Evolutionary conservation across 441 rosid species (phyloP).

Genomic region (Arabidopsis hybrid): DNA sequence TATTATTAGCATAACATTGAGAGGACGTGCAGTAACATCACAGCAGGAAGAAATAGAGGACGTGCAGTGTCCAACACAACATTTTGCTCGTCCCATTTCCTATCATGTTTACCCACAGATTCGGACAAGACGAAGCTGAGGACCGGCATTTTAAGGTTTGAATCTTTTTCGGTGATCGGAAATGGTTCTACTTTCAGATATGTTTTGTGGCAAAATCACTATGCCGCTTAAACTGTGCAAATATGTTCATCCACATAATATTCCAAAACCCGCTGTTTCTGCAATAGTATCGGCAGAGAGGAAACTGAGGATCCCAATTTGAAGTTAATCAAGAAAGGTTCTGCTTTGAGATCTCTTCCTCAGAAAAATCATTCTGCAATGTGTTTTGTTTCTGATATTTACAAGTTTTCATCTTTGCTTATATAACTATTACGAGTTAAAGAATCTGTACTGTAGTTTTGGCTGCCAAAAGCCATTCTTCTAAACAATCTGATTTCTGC

Average conservation of each 20-base stretch:
- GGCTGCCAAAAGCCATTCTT: conserved; percentile 94
- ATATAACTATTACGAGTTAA: conserved; percentile 51
- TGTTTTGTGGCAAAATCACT: conserved; percentile 9
- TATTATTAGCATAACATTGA: conserved; percentile 41
- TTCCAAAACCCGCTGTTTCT: no score
- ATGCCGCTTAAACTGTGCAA: background rate
- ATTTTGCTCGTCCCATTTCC: conserved; percentile 11
- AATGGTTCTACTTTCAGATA: background rate
- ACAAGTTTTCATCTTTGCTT: conserved; percentile 44
- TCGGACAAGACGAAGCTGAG: conserved; percentile 17
- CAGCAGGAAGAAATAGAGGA: background rate
- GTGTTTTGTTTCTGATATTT: conserved; percentile 41
- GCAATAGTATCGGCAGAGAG: background rate
- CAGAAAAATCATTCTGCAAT: conserved; percentile 2
- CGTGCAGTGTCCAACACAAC: conserved; percentile 12
- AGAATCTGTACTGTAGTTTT: conserved; percentile 79
- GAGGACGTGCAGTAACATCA: conserved; percentile 43
- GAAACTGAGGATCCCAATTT: background rate
- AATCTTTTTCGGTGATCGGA: background rate
- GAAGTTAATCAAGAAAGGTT: conserved; percentile 28
- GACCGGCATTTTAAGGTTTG: background rate
- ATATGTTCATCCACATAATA: conserved; percentile 9
- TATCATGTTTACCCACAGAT: conserved; percentile 11
- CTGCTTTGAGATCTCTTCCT: conserved; percentile 16
- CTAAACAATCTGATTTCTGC: conserved; percentile 86